phyloP scores from a whole-genome alignment of 176 grass and related monocot genomes.

The Rhynchospora pubera region DNA sequence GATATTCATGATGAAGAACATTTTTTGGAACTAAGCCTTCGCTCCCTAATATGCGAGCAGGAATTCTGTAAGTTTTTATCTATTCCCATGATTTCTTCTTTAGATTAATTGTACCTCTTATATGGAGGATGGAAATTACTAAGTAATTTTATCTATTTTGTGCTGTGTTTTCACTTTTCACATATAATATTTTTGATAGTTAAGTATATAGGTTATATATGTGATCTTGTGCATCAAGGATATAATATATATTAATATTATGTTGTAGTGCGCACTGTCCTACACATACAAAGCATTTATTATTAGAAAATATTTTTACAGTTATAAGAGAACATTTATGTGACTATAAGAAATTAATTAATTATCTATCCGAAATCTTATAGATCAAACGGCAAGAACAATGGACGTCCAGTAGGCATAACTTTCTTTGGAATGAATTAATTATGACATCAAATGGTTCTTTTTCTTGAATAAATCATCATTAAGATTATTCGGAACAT shows the following conservation, averaged over 20 bases:
- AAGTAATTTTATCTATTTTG: background rate
- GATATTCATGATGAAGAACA: background rate
- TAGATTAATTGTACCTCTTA: background rate
- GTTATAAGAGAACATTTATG: no score
- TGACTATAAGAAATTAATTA: no score
- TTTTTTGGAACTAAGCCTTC: conserved; percentile 8
- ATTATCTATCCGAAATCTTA: no score
- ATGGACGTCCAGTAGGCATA: no score
- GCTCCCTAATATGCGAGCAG: background rate
- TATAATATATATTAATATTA: background rate
- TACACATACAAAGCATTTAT: background rate
- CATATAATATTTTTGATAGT: no score
- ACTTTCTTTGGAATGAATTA: no score
- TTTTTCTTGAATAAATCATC: no score
- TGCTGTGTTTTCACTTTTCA: background rate
- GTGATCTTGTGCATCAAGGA: background rate
- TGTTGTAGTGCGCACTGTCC: background rate
- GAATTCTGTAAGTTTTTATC: background rate
- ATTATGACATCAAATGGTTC: no score
- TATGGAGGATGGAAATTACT: background rate
- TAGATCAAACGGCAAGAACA: no score
- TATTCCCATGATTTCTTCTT: background rate
- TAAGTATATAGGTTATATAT: background rate
- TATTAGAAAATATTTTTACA: no score
- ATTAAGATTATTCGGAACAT: no score